Evolutionary conservation across 768 basidiomycete species (phyloP), one percentile per base, ranked within the genome.

Genomic region (Cytidiella melzeri): DNA sequence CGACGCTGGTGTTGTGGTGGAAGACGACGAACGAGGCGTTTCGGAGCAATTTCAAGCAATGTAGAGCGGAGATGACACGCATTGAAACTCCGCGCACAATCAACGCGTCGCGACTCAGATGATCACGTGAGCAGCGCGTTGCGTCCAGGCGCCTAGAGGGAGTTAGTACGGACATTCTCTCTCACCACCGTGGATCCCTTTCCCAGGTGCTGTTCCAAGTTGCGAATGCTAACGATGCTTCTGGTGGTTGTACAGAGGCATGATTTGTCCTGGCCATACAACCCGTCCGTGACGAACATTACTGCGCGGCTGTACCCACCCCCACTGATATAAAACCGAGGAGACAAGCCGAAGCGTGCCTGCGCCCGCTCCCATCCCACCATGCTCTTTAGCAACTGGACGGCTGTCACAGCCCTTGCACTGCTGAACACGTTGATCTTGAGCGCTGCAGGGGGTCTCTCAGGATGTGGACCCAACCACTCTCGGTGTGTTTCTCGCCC

Each of bases 71-170:
- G 57, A 50, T 54, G 42, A 39, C 58, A 45, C 59, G 57, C 30
- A 50, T 64, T 64, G 40, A 54, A 55, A 54, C 55, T 61, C 63
- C 61, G 63, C 50, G 4, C 5, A 13, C 27, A 45, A 50, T 59
- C 55, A 62, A 61, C 61, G 60, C 56, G 61, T 54, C 62, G 55
- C 60, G 60, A 50, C 51, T 15, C 42, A 50, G 47, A 21, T 18
- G 2, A 4, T 20, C 60, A 58, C 58, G 60, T 62, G 61, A 58
- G 26, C 40, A 45, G 54, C 60, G 56, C 49, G 49, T 52, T 28
- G 28, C 20, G 28, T 25, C 37, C 44, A 24, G 41, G 48, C 44
- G 37, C 11, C 23, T 21, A 36, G 4, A 48, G n/a, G 36, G 28
- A 25, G 37, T 41, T 52, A 30, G 48, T 27, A 25, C 45, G 53